Evolutionary conservation across 2,329 filamentous ascomycete species (phyloP).

Genomic region (Zasmidium angulare): DNA sequence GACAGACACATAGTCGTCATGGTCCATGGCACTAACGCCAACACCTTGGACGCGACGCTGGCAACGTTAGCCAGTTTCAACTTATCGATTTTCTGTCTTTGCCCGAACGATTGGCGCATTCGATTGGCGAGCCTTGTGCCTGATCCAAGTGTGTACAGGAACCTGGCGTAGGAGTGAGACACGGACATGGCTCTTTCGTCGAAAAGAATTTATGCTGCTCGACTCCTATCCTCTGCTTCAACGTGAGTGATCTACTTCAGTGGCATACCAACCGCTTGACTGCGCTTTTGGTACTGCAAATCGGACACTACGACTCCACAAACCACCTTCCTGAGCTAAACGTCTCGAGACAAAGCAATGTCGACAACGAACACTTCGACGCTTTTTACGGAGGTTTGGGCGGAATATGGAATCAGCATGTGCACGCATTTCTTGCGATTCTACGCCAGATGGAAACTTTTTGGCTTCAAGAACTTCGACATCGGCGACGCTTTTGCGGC

Average conservation of each 20-base stretch:
- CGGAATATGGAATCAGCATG: slow-evolving; percentile 17
- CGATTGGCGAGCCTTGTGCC: background rate
- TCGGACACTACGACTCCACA: background rate
- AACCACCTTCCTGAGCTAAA: background rate
- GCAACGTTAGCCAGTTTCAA: background rate
- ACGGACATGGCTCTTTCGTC: background rate
- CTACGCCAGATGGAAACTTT: slow-evolving; percentile 14
- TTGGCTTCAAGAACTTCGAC: slow-evolving; percentile 17
- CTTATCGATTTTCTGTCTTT: background rate
- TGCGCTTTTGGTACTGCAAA: background rate
- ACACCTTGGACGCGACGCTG: background rate
- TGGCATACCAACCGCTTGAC: background rate
- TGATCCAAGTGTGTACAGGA: background rate
- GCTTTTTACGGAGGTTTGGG: slow-evolving; percentile 10
- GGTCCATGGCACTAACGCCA: background rate
- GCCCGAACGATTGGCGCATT: background rate
- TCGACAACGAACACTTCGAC: background rate
- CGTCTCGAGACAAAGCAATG: background rate
- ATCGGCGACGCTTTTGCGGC: slow-evolving; percentile 17
- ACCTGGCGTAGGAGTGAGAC: background rate
- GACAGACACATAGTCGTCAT: background rate
- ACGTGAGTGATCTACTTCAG: background rate
- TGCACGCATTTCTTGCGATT: slow-evolving; percentile 13
- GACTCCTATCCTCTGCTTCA: background rate
- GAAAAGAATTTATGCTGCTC: background rate